Percentiles rank a stretch among this genome's conserved stretches.
These are phyloP conservation scores for Austroboletus festivus DNA, from an alignment of 768 basidiomycete species.

Conservation along the genomic window DNA sequence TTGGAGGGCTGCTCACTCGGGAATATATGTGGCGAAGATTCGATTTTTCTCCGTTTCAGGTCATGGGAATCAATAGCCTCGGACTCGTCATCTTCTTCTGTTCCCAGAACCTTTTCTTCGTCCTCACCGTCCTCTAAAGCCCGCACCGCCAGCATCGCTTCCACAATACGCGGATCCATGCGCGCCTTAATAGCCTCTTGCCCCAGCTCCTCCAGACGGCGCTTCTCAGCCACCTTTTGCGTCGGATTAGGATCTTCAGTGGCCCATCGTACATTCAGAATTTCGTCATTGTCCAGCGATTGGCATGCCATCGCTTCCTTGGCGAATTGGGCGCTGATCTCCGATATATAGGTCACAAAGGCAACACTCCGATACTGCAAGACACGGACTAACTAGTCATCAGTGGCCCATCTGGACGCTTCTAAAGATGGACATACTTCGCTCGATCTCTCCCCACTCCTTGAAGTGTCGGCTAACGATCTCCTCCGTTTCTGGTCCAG, in stretches of 20 bases:
- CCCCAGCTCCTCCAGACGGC: conserved; percentile 78
- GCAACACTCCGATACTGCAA: conserved; percentile 93
- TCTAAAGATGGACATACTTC: conserved; percentile 54
- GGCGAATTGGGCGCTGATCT: conserved; percentile 88
- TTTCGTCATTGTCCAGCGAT: conserved; percentile 94
- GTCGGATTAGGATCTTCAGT: conserved; percentile 98
- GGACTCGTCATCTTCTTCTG: conserved; percentile 33
- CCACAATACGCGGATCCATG: conserved; percentile 85
- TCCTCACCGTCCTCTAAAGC: conserved; percentile 81
- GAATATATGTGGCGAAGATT: conserved; percentile 27
- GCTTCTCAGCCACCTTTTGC: conserved; percentile 82
- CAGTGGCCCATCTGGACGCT: not conserved
- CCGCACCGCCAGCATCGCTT: conserved; percentile 81
- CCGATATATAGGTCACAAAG: conserved; percentile 91
- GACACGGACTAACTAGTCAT: conserved; percentile 64
- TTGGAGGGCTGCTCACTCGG: conserved; percentile 33
- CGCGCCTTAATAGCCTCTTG: conserved; percentile 80
- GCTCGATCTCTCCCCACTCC: conserved; percentile 93
- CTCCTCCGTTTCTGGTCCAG: conserved; percentile 87
- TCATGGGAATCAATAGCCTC: conserved; percentile 35
- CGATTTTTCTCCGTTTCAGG: conserved; percentile 36
- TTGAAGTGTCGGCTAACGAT: conserved; percentile 89
- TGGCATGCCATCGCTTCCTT: conserved; percentile 99
- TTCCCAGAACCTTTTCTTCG: conserved; percentile 33
- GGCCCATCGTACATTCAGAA: conserved; percentile 98